Base-by-base conservation (phyloP, 108 stramenopile genomes). In the Schizochytrium sp. region DNA sequence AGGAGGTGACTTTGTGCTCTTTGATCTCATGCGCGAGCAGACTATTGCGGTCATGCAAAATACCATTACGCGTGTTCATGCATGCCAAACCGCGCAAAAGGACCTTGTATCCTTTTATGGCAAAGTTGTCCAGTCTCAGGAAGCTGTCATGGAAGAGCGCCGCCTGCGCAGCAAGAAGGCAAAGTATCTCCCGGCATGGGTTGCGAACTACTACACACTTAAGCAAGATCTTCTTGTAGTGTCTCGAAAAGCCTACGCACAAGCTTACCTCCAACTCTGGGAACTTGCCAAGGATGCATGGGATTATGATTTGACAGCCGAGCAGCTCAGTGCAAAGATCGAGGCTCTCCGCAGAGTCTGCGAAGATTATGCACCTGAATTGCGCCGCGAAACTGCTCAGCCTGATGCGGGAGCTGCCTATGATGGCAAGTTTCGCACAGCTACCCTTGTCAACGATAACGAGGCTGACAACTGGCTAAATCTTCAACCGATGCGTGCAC, bases 1-100 rank as follows among this genome's bases (percentile, higher is more conserved):
- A 55, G 76, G 76, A 2, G 76, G 76, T 38, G 76, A 83, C 76
- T 83, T 83, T 83, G 76, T 83, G 8, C 76, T 83, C 53, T 83
- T 55, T 55, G 76, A 83, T 53, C 47, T 83, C 50, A 49, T 83
- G 47, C 76, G 76, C 53, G 76, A 83, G 76, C 76, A 83, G 76
- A 55, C 50, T 53, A 83, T 83, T 53, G 76, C 50, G 10, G 76
- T 83, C 50, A 83, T 83, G 76, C 47, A 83, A 55, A 83, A 49
- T 38, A 83, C 76, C 76, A 83, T 83, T 53, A 7, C 47, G 10
- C 47, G 53, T 5, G 76, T 83, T n/a, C 76, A 83, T 2, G 76
- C 76, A 10, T 49, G 47, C 50, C 76, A 83, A 53, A 53, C 53
- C 2, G 76, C 76, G 17, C 47, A 55, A 10, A 17, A 40, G 28